Percentiles rank a stretch among this genome's conserved stretches.
Conservation (phyloP, 805 yeast genomes). For the Candida sithepensis region DNA sequence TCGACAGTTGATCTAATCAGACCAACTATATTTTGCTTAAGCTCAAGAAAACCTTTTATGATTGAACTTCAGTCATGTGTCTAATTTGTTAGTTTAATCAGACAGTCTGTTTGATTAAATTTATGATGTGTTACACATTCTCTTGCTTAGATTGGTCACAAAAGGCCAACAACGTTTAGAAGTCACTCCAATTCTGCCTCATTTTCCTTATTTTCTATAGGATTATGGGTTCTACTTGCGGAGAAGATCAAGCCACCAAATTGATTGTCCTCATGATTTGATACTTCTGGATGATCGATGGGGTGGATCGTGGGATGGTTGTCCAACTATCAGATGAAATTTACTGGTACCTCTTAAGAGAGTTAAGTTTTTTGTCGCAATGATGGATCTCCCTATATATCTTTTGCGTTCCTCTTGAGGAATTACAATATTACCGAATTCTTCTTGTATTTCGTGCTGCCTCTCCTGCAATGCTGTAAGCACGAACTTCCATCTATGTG, state of each 20-base stretch:
- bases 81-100: background rate
- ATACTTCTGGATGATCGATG: slow-evolving; percentile 23
- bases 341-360: background rate
- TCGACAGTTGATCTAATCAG: too few relatives aligned
- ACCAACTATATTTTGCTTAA: too few relatives aligned
- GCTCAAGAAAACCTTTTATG: too few relatives aligned
- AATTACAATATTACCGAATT: too few relatives aligned
- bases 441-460: too few relatives aligned
- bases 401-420: background rate
- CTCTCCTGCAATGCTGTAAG: too few relatives aligned
- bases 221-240: slow-evolving; percentile 31
- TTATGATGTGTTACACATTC: too few relatives aligned
- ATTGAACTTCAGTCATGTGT: too few relatives aligned
- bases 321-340: slow-evolving; percentile 2
- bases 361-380: background rate
- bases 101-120: background rate
- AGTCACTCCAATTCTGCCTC: slow-evolving; percentile 33
- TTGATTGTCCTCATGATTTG: slow-evolving; percentile 16
- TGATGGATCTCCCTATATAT: slow-evolving; percentile 15
- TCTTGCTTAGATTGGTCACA: too few relatives aligned
- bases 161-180: too few relatives aligned
- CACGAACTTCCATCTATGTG: too few relatives aligned
- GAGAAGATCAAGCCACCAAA: slow-evolving; percentile 28
- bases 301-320: slow-evolving; percentile 24
- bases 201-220: slow-evolving; percentile 28